phyloP scores from a whole-genome alignment of 129 eudicot species.

The Oenanthe sinensis region DNA sequence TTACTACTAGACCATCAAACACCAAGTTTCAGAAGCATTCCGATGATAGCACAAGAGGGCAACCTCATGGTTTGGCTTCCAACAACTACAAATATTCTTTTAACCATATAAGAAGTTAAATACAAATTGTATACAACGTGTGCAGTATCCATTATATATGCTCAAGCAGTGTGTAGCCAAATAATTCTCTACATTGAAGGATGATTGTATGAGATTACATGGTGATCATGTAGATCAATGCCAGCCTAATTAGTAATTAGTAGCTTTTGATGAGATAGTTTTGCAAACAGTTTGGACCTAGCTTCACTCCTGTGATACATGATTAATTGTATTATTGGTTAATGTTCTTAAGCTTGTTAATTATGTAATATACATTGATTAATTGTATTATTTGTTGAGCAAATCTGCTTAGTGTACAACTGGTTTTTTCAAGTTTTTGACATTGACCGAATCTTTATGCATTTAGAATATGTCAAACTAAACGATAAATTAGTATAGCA shows the following conservation, averaged over 20 bases:
- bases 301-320: slow-evolving; percentile 10
- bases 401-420: not conserved
- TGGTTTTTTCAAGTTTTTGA: no score
- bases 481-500: no score
- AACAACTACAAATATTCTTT: slow-evolving; percentile 32
- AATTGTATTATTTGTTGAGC: not conserved
- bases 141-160: not conserved
- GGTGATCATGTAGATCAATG: slow-evolving; percentile 21
- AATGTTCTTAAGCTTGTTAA: not conserved
- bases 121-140: not conserved
- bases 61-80: slow-evolving; percentile 16
- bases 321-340: not conserved
- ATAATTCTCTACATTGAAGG: slow-evolving; percentile 5
- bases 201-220: not conserved
- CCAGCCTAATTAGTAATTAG: not conserved
- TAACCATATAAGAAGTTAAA: slow-evolving; percentile 30
- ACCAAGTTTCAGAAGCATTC: slow-evolving; percentile 36
- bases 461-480: no score
- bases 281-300: slow-evolving; percentile 7
- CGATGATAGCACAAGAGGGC: slow-evolving; percentile 36
- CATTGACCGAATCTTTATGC: no score
- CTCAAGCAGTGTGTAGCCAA: slow-evolving; percentile 13
- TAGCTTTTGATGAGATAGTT: slow-evolving; percentile 1
- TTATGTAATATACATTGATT: not conserved
- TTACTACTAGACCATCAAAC: slow-evolving; percentile 29